Evolutionary conservation across 2,329 filamentous ascomycete genomes (phyloP).

Genomic region (Aspergillus quadricinctus): DNA sequence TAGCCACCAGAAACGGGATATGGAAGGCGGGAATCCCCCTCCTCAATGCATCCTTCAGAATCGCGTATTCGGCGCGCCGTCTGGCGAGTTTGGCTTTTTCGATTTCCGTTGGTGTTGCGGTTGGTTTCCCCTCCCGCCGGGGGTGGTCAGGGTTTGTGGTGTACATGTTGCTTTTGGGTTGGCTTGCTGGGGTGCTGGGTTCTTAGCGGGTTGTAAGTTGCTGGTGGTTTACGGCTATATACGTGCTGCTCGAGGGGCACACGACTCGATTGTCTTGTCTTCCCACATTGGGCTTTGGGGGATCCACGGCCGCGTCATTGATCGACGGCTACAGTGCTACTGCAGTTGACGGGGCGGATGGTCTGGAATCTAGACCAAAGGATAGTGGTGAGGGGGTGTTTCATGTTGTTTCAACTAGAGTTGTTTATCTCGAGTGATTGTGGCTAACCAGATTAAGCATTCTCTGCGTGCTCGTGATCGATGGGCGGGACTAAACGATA

Average conservation of each 20-base stretch:
- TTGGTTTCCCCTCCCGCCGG: too few species aligned
- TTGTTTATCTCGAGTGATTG: neutral
- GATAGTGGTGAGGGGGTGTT: neutral
- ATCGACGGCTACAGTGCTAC: neutral
- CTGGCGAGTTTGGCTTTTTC: conserved; percentile 6
- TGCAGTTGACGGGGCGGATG: neutral
- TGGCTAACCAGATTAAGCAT: too few species aligned
- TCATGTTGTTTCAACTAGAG: neutral
- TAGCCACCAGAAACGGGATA: conserved; percentile 3
- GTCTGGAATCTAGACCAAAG: neutral
- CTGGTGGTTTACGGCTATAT: too few species aligned
- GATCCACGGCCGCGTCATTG: too few species aligned
- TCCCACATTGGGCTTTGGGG: too few species aligned
- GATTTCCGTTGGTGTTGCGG: conserved; percentile 1
- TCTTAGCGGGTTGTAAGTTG: too few species aligned
- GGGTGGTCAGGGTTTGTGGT: too few species aligned
- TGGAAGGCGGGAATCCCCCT: neutral
- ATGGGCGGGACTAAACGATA: neutral
- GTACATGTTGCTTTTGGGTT: neutral
- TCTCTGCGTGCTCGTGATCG: too few species aligned
- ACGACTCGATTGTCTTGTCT: too few species aligned
- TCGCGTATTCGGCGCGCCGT: conserved; percentile 7
- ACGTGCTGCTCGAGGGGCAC: too few species aligned
- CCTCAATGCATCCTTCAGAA: conserved; percentile 5
- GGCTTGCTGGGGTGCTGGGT: too few species aligned